Base-by-base conservation (phyloP, 2,329 filamentous ascomycete species). In the Hypoxylon sp. region DNA sequence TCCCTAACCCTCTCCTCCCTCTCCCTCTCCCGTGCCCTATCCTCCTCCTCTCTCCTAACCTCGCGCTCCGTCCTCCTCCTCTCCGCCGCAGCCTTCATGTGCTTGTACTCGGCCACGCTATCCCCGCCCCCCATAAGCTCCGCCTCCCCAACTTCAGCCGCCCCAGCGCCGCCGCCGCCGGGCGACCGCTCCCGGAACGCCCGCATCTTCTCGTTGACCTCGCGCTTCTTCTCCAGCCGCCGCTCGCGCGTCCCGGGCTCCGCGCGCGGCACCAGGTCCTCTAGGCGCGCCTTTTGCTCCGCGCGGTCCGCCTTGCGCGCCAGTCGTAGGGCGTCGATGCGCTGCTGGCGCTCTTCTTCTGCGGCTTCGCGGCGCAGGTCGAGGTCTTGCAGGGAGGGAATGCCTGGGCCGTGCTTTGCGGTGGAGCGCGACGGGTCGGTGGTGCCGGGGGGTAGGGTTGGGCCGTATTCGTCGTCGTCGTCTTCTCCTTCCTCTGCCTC, bases 31-130 rank as follows among this genome's bases (percentile, higher is more conserved):
- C 89, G 88, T 10, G 93, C 93, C 75, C 93, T 82, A 68, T 92
- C 81, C 63, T 93, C 86, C 81, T 97, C 94, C 79, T 98, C 94
- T 75, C 92, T 87, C 65, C 93, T 82, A 15, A 96, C 82, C 84
- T 98, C 93, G 57, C 94, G 81, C 79, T 97, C 94, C 73, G 90
- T 93, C 85, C 95, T 97, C 81, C 91, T 91, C 73, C 87, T 83
- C 81, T 93, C 88, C 74, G 89, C 84, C 64, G 84, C 87, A 72
- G 88, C 87, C 79, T 91, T 88, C 77, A 87, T 82, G 74, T 84
- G 85, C 82, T 91, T 94, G 71, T 90, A 89, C 65, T 93, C 91
- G 0, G 86, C 87, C n/a, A 90, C 74, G 11, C 85, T 86, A 52
- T 87, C 73, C 4, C 87, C 74, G 1, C 87, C 90, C 2, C 93